Evolutionary conservation across 768 basidiomycete genomes (phyloP).

Genomic region (Russula griseocarnosa): DNA sequence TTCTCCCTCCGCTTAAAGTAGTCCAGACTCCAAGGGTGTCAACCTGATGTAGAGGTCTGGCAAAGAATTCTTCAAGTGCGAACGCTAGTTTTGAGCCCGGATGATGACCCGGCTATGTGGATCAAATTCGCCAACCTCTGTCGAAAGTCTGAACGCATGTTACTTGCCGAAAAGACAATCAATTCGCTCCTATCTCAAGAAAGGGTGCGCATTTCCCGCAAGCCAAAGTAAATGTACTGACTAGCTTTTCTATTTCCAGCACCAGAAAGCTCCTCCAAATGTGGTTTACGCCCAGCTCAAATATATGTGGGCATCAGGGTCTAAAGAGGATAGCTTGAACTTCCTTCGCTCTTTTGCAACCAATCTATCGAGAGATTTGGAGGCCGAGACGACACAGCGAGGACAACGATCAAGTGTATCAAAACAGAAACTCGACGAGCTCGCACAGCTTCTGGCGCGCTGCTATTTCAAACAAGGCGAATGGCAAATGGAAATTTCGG

Average conservation of each 20-base stretch:
- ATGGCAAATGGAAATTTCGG: conserved; percentile 82
- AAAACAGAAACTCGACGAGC: conserved; percentile 59
- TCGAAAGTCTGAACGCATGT: conserved; percentile 90
- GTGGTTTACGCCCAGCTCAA: conserved; percentile 96
- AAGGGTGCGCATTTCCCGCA: conserved; percentile 40
- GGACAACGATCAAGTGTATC: conserved; percentile 47
- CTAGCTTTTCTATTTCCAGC: conserved; percentile 31
- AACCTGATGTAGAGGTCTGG: conserved; percentile 99
- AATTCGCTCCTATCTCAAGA: conserved; percentile 83
- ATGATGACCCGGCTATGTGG: conserved; percentile 96
- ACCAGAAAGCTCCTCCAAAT: conserved; percentile 79
- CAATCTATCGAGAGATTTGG: conserved; percentile 72
- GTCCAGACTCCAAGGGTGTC: conserved; percentile 83
- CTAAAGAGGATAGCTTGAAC: conserved; percentile 69
- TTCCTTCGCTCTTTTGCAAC: conserved; percentile 80
- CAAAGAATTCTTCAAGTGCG: conserved; percentile 95
- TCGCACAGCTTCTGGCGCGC: conserved; percentile 86
- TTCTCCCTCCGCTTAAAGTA: background rate
- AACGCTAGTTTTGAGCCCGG: conserved; percentile 86
- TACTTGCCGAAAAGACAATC: conserved; percentile 94
- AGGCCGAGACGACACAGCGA: conserved; percentile 52
- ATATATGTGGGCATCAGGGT: conserved; percentile 89
- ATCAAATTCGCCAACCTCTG: conserved; percentile 98
- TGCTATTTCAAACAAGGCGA: conserved; percentile 96
- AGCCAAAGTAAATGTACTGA: conserved; percentile 8